phyloP scores from a whole-genome alignment of 1,284 basidiomycete genomes.

The Puccinia coronata region DNA sequence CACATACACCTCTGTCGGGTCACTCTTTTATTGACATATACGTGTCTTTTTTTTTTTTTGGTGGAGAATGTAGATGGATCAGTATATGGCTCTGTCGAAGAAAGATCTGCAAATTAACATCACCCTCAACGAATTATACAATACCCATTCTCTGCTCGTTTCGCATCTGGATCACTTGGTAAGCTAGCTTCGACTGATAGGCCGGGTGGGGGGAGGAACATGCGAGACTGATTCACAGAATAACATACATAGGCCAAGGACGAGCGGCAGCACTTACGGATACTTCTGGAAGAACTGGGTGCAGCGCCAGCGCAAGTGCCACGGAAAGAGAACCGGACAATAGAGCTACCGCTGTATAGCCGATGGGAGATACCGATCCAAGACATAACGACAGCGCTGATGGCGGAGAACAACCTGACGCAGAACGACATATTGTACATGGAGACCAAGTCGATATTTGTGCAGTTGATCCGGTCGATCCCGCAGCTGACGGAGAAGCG shows the following conservation, averaged over 20 bases:
- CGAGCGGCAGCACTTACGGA: constrained; percentile 94
- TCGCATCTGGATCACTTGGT: constrained; percentile 94
- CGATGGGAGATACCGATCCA: constrained; percentile 99
- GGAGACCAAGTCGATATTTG: constrained; percentile 99
- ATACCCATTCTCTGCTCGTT: constrained; percentile 88
- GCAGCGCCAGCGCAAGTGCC: constrained; percentile 88
- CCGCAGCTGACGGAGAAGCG: constrained; percentile 78
- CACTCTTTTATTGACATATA: constrained; percentile 13
- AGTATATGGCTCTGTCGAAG: constrained; percentile 99
- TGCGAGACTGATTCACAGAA: background rate
- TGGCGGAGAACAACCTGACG: constrained; percentile 87
- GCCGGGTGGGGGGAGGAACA: constrained; percentile 11
- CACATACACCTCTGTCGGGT: too few relatives aligned
- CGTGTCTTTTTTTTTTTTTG: background rate
- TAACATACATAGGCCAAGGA: constrained; percentile 74
- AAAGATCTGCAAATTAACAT: constrained; percentile 98
- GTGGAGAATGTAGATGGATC: constrained; percentile 74
- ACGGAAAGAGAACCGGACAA: constrained; percentile 91
- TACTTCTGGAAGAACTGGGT: constrained; percentile 92
- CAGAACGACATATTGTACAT: constrained; percentile 99
- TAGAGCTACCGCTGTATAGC: constrained; percentile 89
- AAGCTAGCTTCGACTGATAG: constrained; percentile 49
- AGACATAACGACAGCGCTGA: constrained; percentile 91
- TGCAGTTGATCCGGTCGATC: constrained; percentile 92
- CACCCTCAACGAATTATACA: constrained; percentile 98